phyloP scores from a whole-genome alignment of 2,329 filamentous ascomycete genomes.

The Hirsutella thompsonii region DNA sequence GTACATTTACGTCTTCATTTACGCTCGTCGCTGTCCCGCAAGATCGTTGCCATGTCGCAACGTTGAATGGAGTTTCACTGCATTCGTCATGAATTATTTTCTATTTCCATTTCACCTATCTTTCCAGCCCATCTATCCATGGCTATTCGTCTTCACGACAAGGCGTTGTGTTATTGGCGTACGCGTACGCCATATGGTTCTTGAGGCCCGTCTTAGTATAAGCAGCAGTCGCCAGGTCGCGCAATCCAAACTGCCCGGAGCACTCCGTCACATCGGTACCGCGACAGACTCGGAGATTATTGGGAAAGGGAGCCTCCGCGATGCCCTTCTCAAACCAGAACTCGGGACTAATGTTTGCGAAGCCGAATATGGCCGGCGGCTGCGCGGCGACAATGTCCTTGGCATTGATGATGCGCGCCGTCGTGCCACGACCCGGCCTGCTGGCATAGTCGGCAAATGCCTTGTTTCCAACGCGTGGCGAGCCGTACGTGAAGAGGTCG shows the following conservation, averaged over 20 bases:
- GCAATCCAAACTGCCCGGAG: background rate
- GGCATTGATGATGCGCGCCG: conserved; percentile 53
- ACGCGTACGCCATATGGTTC: too few relatives aligned
- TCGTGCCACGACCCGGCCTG: conserved; percentile 29
- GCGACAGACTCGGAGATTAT: background rate
- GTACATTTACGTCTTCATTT: too few relatives aligned
- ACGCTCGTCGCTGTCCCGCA: too few relatives aligned
- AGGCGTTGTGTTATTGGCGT: too few relatives aligned
- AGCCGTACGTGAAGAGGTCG: conserved; percentile 54
- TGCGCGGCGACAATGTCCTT: conserved; percentile 56
- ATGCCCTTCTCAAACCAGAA: conserved; percentile 38
- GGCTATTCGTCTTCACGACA: too few relatives aligned
- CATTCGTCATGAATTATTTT: too few relatives aligned
- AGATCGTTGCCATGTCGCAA: too few relatives aligned
- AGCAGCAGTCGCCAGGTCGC: background rate
- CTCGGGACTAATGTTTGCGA: conserved; percentile 55
- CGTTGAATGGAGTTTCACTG: too few relatives aligned
- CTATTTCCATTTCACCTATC: too few relatives aligned
- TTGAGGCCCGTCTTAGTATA: too few relatives aligned
- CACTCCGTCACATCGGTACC: background rate
- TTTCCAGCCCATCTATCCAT: too few relatives aligned
- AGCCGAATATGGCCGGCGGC: conserved; percentile 34
- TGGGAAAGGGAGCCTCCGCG: background rate
- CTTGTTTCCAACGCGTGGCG: conserved; percentile 49
- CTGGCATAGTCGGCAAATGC: background rate